phyloP scores from a whole-genome alignment of 108 stramenopile genomes.

The Skeletonema menzelii region DNA sequence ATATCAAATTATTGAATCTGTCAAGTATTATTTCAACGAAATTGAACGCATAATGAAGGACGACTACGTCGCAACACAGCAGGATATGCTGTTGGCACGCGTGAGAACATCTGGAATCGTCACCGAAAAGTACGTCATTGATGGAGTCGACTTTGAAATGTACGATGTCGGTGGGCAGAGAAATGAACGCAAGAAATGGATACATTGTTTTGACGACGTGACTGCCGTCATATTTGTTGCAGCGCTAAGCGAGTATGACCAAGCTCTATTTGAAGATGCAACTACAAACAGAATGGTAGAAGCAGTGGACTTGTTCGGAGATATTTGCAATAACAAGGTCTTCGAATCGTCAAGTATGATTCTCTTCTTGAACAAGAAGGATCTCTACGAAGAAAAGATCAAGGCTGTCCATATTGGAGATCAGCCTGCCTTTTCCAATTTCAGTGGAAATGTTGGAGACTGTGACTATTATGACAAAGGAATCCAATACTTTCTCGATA shows the following conservation, averaged over 20 bases:
- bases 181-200: slow-evolving; percentile 92
- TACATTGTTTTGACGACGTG: slow-evolving; percentile 95
- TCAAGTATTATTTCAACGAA: slow-evolving; percentile 77
- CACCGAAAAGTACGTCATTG: slow-evolving; percentile 85
- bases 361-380: slow-evolving; percentile 98
- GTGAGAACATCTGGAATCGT: slow-evolving; percentile 96
- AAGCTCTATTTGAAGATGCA: slow-evolving; percentile 93
- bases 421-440: slow-evolving; percentile 77
- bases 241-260: slow-evolving; percentile 96
- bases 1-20: slow-evolving; percentile 80
- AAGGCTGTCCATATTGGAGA: slow-evolving; percentile 73
- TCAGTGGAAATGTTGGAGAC: slow-evolving; percentile 71
- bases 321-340: slow-evolving; percentile 93
- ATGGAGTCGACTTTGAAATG: slow-evolving; percentile 94
- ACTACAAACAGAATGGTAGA: slow-evolving; percentile 96
- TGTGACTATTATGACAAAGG: slow-evolving; percentile 80
- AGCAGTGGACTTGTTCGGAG: slow-evolving; percentile 92
- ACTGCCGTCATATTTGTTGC: slow-evolving; percentile 99
- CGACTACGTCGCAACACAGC: slow-evolving; percentile 80
- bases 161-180: slow-evolving; percentile 94
- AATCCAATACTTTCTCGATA: slow-evolving; percentile 68
- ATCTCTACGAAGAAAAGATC: slow-evolving; percentile 97
- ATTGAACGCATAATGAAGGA: slow-evolving; percentile 70
- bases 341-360: slow-evolving; percentile 94
- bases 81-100: slow-evolving; percentile 96